A percentile compares a stretch with the other conserved stretches of the same genome.
Conservation (phyloP, 176 grass and related monocot species). For the Miscanthus lutarioriparius region DNA sequence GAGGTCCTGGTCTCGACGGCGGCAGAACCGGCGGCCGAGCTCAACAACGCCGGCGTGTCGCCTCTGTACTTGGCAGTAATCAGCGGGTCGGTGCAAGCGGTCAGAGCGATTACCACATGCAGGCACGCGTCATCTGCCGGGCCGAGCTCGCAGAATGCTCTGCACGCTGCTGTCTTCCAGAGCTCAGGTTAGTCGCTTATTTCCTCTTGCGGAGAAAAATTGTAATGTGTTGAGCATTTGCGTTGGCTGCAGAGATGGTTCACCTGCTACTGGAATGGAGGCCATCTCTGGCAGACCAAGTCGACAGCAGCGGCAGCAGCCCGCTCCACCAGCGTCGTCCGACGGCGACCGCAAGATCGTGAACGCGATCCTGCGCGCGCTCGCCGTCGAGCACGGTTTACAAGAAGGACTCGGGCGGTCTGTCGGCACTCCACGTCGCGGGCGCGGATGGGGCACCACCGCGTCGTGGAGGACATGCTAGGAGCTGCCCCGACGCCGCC, state of each 20-base stretch:
- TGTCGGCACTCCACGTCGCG: constrained; percentile 26
- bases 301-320: constrained; percentile 4
- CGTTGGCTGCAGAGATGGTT: constrained; percentile 4
- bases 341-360: neutral
- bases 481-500: neutral
- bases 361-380: neutral
- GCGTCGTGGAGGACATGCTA: neutral
- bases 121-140: neutral
- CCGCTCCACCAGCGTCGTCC: constrained; percentile 28
- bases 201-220: too few relatives aligned
- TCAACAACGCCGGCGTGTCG: neutral
- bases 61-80: constrained; percentile 2
- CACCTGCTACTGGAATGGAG: neutral
- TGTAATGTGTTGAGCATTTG: too few relatives aligned
- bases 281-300: neutral
- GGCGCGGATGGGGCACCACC: constrained; percentile 18
- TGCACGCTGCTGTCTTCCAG: constrained; percentile 16
- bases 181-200: neutral
- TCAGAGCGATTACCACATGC: neutral
- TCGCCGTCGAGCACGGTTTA: neutral
- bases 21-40: neutral
- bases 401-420: neutral
- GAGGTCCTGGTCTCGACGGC: neutral
- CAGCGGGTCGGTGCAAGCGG: neutral
- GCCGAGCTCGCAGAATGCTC: neutral